Conservation (phyloP, 2,329 filamentous ascomycete species). For the Phaeosphaeriaceae sp. region DNA sequence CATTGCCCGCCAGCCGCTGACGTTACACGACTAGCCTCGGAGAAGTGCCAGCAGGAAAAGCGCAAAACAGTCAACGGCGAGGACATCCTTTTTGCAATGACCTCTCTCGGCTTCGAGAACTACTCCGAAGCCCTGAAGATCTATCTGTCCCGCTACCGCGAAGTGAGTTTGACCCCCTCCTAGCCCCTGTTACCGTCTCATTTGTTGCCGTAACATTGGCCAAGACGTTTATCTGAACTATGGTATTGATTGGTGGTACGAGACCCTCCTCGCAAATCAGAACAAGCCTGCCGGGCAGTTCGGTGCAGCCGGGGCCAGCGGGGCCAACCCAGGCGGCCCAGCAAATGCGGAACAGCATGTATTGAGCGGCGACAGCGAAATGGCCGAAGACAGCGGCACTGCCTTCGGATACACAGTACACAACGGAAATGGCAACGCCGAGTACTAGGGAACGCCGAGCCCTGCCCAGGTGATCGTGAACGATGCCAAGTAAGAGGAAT, state of each 20-base stretch:
- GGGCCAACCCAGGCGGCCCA: constrained; percentile 43
- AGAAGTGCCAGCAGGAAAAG: constrained; percentile 99
- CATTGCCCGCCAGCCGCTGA: background rate
- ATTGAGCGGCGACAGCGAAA: constrained; percentile 53
- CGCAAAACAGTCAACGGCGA: constrained; percentile 99
- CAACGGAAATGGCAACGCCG: constrained; percentile 49
- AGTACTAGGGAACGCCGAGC: constrained; percentile 42
- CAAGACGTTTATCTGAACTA: constrained; percentile 57
- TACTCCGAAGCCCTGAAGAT: constrained; percentile 98
- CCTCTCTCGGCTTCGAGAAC: constrained; percentile 97
- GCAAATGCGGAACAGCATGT: constrained; percentile 51
- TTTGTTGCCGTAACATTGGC: constrained; percentile 48
- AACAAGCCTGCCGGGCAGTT: constrained; percentile 58
- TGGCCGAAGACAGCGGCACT: constrained; percentile 51
- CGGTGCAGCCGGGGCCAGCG: constrained; percentile 42
- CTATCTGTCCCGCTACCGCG: constrained; percentile 95
- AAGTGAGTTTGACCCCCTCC: constrained; percentile 70
- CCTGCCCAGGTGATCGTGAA: constrained; percentile 22
- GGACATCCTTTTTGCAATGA: constrained; percentile 99
- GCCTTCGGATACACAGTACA: constrained; percentile 51
- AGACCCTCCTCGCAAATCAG: constrained; percentile 81
- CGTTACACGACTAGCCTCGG: constrained; percentile 71
- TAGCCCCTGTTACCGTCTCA: constrained; percentile 35
- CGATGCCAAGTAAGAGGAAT: background rate
- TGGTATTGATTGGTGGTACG: constrained; percentile 60